Base-by-base conservation (phyloP, 352 stramenopile species). In the Globisporangium ultimum region DNA sequence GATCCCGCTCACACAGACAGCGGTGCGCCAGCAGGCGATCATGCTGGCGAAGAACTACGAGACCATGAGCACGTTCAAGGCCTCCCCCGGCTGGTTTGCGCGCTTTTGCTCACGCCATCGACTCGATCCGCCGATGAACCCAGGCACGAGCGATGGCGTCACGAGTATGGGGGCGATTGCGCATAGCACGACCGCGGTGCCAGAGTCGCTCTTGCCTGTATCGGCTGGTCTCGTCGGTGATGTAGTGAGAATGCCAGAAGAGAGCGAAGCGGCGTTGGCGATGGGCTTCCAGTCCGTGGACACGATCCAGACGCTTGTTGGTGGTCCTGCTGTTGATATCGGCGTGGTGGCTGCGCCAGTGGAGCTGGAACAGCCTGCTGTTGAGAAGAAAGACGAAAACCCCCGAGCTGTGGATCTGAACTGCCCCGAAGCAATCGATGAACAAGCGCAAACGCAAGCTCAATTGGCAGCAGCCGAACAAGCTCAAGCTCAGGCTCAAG, bases 91-190 rank as follows among this genome's bases (percentile, higher is more conserved):
- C 24, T 95, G 87, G 87, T 95, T 94, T 59, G 80, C 84, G 58
- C 84, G 87, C 59, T 95, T 94, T 63, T 95, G 87, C 68, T 91
- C 86, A 53, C 81, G 86, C 22, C 84, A 95, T 55, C 80, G 80
- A 50, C 67, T 95, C 21, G 83, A 93, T 52, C 82, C 85, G 28
- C 77, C 81, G 20, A 74, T 85, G 40, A 68, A 47, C 11, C 42
- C 55, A 14, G 20, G 41, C 4, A 53, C 47, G 36, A 40, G 41
- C 34, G 61, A 61, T n/a, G n/a, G 28, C 28, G 28, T 67, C 21
- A 18, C 42, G 12, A 55, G 18, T 7, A 7, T 48, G 3, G 34
- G 40, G 15, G 55, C 47, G 2, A 22, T 46, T 20, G 43, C 47
- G 48, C 40, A 24, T 18, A 57, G n/a, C 22, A 60, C 49, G 11